Base-by-base conservation (phyloP, 2,329 filamentous ascomycete species). In the Diaporthe humulicola region DNA sequence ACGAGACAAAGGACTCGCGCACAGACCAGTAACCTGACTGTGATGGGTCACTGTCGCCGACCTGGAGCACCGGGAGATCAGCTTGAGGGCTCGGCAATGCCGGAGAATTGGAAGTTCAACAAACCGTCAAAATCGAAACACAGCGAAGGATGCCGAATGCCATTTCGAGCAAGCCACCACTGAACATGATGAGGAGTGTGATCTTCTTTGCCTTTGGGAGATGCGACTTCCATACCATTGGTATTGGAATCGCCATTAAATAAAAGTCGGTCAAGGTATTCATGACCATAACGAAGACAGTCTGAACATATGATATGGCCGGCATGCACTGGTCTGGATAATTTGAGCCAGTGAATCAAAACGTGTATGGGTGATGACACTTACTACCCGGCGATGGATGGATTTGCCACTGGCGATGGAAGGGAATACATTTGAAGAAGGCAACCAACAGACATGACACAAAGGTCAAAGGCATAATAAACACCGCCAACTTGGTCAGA, bases 101-200 rank as follows among this genome's bases (percentile, higher is more conserved):
- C 73, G 78, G 38, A 74, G 40, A 25, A 70, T 38, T 33, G 38
- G 28, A 15, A 42, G 54, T 4, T 28, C n/a, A 60, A 50, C 25
- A 60, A 64, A 81, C 79, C 17, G 82, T 86, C 25, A 88, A 77
- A 50, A 88, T 87, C 25, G 87, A 81, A 2, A 86, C 85, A 61
- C 85, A 87, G 70, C 88, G 86, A 12, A 90, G 79, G 73, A 88
- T 86, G 1, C 87, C 87, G 40, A 86, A 86, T 22, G 86, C 83
- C 82, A 88, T 88, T 70, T 88, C 85, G 74, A 89, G 86, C 14
- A 87, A 79, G 4, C 86, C 88, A 42, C 87, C 88, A 64, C 86
- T 85, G 78, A 90, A 89, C 77, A 89, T 83, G 19, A 87, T 45
- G 14, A 88, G 79, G 17, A 89, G 82, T 52, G 85, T 83, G 30